Evolutionary conservation across 768 basidiomycete genomes (phyloP).

Genomic region (Leccinum aurantiacum): DNA sequence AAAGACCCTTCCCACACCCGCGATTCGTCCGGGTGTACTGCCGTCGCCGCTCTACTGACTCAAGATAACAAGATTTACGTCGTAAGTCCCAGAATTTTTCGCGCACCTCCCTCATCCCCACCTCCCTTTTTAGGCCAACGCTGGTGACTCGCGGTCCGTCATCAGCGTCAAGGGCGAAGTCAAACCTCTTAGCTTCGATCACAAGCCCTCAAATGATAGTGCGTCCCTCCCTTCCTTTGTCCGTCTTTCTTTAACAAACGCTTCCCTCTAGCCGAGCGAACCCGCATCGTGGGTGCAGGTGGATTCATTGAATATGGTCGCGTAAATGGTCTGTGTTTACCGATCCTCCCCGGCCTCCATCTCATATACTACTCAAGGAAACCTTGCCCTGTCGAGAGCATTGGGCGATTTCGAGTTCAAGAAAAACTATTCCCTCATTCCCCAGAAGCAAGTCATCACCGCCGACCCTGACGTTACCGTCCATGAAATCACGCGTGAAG

Average conservation of each 20-base stretch:
- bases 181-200: slow-evolving; percentile 89
- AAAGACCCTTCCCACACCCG: slow-evolving; percentile 82
- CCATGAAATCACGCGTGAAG: slow-evolving; percentile 82
- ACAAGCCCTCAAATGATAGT: slow-evolving; percentile 91
- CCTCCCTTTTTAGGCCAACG: slow-evolving; percentile 74
- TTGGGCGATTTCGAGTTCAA: slow-evolving; percentile 99
- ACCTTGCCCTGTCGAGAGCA: slow-evolving; percentile 92
- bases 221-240: slow-evolving; percentile 27
- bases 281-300: slow-evolving; percentile 85
- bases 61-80: slow-evolving; percentile 75
- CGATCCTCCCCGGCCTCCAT: background rate
- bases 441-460: slow-evolving; percentile 94
- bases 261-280: slow-evolving; percentile 63
- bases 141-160: slow-evolving; percentile 94
- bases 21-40: slow-evolving; percentile 96
- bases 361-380: slow-evolving; percentile 54
- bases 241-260: background rate
- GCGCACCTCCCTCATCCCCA: slow-evolving; percentile 2
- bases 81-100: slow-evolving; percentile 45
- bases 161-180: slow-evolving; percentile 82
- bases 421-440: slow-evolving; percentile 76
- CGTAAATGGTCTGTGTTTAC: slow-evolving; percentile 75
- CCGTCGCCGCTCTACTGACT: slow-evolving; percentile 85
- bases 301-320: slow-evolving; percentile 96
- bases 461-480: slow-evolving; percentile 87